Base-by-base conservation (phyloP, 1,284 basidiomycete species). In the Ceratorhiza oryzae-sativae region DNA sequence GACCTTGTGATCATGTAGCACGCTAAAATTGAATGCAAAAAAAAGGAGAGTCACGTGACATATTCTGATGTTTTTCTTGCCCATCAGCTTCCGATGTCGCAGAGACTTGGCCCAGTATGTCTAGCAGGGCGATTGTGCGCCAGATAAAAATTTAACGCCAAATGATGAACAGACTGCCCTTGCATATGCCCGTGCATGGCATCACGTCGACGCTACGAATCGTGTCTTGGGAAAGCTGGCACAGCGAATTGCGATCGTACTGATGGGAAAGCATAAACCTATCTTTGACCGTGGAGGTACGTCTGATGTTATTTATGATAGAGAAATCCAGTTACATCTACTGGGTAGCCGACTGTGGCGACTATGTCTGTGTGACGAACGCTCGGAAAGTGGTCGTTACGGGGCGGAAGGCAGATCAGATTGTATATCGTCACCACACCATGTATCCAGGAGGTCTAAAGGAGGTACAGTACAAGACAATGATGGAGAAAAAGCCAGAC, bases 181-280 rank as follows among this genome's bases (percentile, higher is more conserved):
- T 74, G 96, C 95, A 0, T 96, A 96, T 78, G 91, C 93, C 20
- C 86, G 96, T 59, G 90, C 95, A 61, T 99, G 97, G 97, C 95
- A 98, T 80, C 93, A 94, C 75, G 93, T 97, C 74, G 92, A 96
- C 76, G 96, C 97, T 15, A 87, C 91, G 27, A 92, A 94, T 77
- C 89, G 96, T 51, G 85, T 97, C 20, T 86, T 99, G 18, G 97
- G 97, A 78, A 94, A 95, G 82, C 87, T 98, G 5, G 95, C 97
- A 5, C 91, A 93, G 77, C 88, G 94, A 55, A 97, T 99, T 78
- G 97, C 97, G 0, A 87, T 93, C 72, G 93, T 95, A 30, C 86
- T 99, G 71, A 98, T 98, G 96, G 97, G 97, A 79, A 99, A 99
- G 84, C 94, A 99, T 82, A 99, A 99, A 80, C 97, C 97, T 20